Evolutionary conservation across 495 filamentous ascomycete species (phyloP), one percentile per base, ranked within the genome.

Genomic region (Tuber melanosporum): DNA sequence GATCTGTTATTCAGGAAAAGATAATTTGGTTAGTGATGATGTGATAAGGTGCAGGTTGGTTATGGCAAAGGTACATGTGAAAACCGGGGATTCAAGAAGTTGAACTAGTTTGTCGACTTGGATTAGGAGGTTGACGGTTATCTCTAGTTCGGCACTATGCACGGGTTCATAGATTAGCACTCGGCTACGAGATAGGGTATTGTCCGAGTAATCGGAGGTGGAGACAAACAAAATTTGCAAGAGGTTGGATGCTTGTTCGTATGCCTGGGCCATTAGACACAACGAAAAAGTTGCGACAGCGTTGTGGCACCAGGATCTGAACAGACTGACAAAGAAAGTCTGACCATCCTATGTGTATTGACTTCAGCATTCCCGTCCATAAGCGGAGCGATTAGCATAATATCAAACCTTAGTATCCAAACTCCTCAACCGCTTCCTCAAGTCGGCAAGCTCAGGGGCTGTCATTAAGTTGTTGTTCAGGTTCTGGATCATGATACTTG

Each of bases 81-180:
- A 99, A 4, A 99, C 96, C 3, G 96, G 95, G 0, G 94, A 98
- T 84, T 99, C 96, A 10, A 99, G 89, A 5, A 99, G 90, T 85
- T 99, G 96, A 20, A 99, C 96, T 57, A 99, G 88, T 84, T 99
- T 99, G 85, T 99, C 96, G 82, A 99, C 97, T 84, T 99, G 96
- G 73, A 99, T 98, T 74, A 99, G 90, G 86, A 98, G 95, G 78
- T 95, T 97, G 78, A 99, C 95, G 0, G 95, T 98, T 92, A 98
- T 98, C 85, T 99, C 96, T 42, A 99, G 89, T 78, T 99, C 96
- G 73, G 94, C 96, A 85, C 94, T 97, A 79, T 15, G 36, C 1
- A 72, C 26, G 7, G 26, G 5, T 44, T 77, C 71, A 81, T 73
- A 19, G 26, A 81, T 91, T 82, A 91, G 87, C 78, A 79, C 76